phyloP scores from a whole-genome alignment of 169 alveolate species.

The Plasmodium vivax region DNA sequence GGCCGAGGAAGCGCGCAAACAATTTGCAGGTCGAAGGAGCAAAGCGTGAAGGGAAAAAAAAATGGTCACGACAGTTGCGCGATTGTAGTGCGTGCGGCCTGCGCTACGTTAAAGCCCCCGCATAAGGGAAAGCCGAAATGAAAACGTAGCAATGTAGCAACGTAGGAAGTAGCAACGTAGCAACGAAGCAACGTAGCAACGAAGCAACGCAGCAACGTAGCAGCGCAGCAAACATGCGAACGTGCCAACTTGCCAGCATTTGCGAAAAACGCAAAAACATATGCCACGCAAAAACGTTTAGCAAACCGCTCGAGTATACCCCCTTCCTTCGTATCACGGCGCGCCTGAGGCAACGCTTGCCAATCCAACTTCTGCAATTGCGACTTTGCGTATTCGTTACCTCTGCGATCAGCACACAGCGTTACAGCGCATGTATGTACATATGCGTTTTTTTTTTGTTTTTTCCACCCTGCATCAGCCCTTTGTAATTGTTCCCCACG shows the following conservation, averaged over 20 bases:
- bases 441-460: not conserved
- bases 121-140: not conserved
- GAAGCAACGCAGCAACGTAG: too few relatives aligned
- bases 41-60: not conserved
- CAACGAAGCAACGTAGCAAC: too few relatives aligned
- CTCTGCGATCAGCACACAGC: not conserved
- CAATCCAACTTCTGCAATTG: not conserved
- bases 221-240: not conserved
- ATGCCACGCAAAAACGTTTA: not conserved
- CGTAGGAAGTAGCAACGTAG: too few relatives aligned
- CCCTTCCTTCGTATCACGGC: not conserved
- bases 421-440: not conserved
- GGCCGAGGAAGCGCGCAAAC: too few relatives aligned
- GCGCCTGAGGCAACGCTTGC: not conserved
- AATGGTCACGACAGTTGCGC: not conserved
- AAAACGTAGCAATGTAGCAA: not conserved
- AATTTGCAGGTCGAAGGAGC: not conserved
- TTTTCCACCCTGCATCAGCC: not conserved
- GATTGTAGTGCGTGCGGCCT: not conserved
- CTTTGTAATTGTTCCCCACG: not conserved
- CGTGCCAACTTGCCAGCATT: not conserved
- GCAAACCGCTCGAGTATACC: not conserved
- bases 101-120: not conserved
- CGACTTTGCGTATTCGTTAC: conserved; percentile 5
- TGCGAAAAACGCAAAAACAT: not conserved